A percentile compares a stretch with the other conserved stretches of the same genome.
These are phyloP conservation scores for Omphalea diandra DNA, from an alignment of 441 rosid species.

Conservation along the genomic window DNA sequence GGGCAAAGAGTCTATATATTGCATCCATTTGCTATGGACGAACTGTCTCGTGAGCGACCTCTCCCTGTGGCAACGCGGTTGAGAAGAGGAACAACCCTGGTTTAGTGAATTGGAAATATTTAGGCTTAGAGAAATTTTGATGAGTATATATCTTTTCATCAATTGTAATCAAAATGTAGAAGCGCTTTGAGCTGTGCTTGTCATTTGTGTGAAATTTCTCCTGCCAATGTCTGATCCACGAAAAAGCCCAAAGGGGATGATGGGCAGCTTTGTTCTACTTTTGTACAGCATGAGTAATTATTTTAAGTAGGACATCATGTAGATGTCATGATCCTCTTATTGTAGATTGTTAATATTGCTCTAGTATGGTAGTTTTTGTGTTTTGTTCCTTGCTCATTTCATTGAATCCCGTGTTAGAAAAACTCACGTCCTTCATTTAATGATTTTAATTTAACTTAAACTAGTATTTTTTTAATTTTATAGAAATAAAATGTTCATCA, in stretches of 20 bases:
- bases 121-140: slow-evolving; percentile 37
- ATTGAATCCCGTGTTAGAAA: too few species aligned
- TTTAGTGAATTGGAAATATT: slow-evolving; percentile 11
- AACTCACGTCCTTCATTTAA: too few species aligned
- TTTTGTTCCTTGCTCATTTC: too few species aligned
- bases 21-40: slow-evolving; percentile 66
- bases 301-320: not conserved
- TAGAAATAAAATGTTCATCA: too few species aligned
- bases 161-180: slow-evolving; percentile 32
- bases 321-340: not conserved
- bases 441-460: too few species aligned
- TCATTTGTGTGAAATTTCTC: slow-evolving; percentile 12
- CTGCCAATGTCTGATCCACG: not conserved
- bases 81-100: slow-evolving; percentile 11
- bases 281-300: slow-evolving; percentile 29
- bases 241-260: slow-evolving; percentile 10
- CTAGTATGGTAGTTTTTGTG: too few species aligned
- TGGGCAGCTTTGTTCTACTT: slow-evolving; percentile 15
- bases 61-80: not conserved
- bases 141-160: slow-evolving; percentile 27
- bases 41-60: slow-evolving; percentile 47
- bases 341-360: not conserved
- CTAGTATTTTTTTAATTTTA: too few species aligned
- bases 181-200: slow-evolving; percentile 14
- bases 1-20: slow-evolving; percentile 65